phyloP scores from a whole-genome alignment of 148 eudicot genomes.

The Rhododendron ferrugineum region DNA sequence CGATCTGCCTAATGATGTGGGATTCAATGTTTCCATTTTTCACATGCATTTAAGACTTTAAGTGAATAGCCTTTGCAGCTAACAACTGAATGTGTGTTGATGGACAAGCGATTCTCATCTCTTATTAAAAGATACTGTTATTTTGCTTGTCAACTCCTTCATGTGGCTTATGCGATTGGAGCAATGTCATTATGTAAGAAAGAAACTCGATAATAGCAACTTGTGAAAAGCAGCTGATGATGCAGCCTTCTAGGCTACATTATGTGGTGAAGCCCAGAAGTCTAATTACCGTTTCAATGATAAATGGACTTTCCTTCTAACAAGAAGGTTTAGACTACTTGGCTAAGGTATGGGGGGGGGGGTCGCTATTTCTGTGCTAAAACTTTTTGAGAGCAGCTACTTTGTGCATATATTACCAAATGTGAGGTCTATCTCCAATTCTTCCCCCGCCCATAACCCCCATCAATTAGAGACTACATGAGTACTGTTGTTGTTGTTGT shows the following conservation, averaged over 20 bases:
- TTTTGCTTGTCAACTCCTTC: background rate
- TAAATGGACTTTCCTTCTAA: background rate
- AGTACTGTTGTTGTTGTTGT: background rate
- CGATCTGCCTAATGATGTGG: background rate
- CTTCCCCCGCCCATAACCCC: too few relatives aligned
- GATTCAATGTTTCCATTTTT: background rate
- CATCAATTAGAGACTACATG: too few relatives aligned
- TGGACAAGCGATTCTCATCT: background rate
- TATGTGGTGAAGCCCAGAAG: background rate
- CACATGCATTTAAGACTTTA: background rate
- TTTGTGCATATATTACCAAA: too few relatives aligned
- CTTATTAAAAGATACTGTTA: background rate
- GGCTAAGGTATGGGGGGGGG: background rate
- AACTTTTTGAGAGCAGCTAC: background rate
- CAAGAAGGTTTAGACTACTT: background rate
- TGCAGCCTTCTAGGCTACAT: background rate
- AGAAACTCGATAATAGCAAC: background rate
- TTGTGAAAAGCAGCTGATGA: background rate
- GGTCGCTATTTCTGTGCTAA: background rate
- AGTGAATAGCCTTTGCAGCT: background rate
- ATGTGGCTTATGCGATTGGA: background rate
- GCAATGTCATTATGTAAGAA: background rate
- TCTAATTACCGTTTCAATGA: background rate
- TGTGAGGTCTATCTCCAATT: too few relatives aligned
- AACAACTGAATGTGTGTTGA: background rate